Conservation (phyloP, 805 yeast genomes). For the Maudiozyma pseudohumilis region DNA sequence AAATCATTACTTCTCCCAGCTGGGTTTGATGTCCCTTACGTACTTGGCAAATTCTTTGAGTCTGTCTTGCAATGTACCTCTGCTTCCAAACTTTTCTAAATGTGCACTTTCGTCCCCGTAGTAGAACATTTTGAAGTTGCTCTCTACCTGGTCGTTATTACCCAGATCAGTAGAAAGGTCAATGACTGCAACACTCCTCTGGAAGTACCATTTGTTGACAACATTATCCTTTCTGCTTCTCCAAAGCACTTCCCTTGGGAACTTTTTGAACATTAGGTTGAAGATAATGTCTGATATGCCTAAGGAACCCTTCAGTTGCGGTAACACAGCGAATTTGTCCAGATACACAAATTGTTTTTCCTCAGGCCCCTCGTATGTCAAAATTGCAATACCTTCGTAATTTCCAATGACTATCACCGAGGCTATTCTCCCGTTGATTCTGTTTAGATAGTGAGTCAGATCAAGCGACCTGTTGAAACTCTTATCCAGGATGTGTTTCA, state of each 20-base stretch:
- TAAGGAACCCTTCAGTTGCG: slow-evolving; percentile 76
- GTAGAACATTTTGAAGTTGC: slow-evolving; percentile 33
- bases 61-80: slow-evolving; percentile 9
- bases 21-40: slow-evolving; percentile 29
- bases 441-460: slow-evolving; percentile 49
- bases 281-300: slow-evolving; percentile 91
- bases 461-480: slow-evolving; percentile 70
- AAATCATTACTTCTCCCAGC: slow-evolving; percentile 22
- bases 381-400: slow-evolving; percentile 89
- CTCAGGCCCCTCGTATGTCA: slow-evolving; percentile 63
- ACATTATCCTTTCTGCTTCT: slow-evolving; percentile 80
- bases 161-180: slow-evolving; percentile 33
- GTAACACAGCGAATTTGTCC: slow-evolving; percentile 88
- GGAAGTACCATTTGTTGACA: slow-evolving; percentile 96
- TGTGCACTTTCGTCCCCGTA: slow-evolving; percentile 30
- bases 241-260: slow-evolving; percentile 75
- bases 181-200: slow-evolving; percentile 67
- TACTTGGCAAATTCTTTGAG: slow-evolving; percentile 20
- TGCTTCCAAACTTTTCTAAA: slow-evolving; percentile 8
- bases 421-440: slow-evolving; percentile 61
- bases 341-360: slow-evolving; percentile 53
- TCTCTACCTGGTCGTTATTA: slow-evolving; percentile 18
- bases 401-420: slow-evolving; percentile 82
- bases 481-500: slow-evolving; percentile 58
- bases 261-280: slow-evolving; percentile 60